phyloP scores from a whole-genome alignment of 306 rosid genomes.

The Luffa aegyptiaca region DNA sequence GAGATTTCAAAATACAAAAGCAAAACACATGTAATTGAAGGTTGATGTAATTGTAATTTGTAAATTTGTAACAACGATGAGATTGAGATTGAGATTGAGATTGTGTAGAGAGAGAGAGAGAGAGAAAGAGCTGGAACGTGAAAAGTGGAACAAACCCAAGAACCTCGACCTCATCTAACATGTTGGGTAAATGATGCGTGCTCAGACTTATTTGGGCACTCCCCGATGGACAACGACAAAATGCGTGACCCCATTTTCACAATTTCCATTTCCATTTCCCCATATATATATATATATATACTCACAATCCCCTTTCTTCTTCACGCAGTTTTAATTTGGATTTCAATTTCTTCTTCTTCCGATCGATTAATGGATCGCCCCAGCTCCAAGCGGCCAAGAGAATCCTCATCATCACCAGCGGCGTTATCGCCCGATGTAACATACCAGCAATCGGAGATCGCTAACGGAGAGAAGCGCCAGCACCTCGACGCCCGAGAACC shows the following conservation, averaged over 20 bases:
- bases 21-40: no score
- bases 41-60: no score
- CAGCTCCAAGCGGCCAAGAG: neutral
- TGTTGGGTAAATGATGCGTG: slow-evolving; percentile 3
- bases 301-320: neutral
- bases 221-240: neutral
- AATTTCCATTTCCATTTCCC: neutral
- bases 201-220: neutral
- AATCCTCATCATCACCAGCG: neutral
- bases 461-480: neutral
- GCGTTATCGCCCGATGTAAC: neutral
- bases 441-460: neutral
- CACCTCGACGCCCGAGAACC: neutral
- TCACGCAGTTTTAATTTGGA: neutral
- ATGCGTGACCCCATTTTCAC: neutral
- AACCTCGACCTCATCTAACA: slow-evolving; percentile 1
- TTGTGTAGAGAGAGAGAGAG: no score
- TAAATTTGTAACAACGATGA: no score
- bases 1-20: no score
- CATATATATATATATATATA: neutral
- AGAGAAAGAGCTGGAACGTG: neutral
- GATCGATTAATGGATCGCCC: neutral
- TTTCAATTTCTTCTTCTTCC: neutral
- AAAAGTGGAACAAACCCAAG: slow-evolving; percentile 6
- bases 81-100: no score